Conservation (phyloP, 2,329 filamentous ascomycete species). For the Microsporum ferrugineum region DNA sequence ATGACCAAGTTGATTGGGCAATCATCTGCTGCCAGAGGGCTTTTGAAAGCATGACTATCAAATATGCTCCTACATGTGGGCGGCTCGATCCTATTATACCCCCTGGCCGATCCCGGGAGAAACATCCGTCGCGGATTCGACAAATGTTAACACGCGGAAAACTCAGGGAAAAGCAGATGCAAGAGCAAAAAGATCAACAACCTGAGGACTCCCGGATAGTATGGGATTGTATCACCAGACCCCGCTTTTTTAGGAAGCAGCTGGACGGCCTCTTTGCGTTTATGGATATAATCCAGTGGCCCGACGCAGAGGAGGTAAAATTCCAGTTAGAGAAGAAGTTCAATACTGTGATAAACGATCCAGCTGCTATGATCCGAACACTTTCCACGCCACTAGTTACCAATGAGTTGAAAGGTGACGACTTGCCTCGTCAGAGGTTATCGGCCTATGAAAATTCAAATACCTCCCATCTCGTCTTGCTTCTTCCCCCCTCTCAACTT, state of each 20-base stretch:
- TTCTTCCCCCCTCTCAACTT: constrained; percentile 13
- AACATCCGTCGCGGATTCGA: background rate
- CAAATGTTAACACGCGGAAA: constrained; percentile 4
- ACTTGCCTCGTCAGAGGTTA: background rate
- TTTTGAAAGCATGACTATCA: constrained; percentile 40
- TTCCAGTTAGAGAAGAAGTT: constrained; percentile 29
- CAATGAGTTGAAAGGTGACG: constrained; percentile 15
- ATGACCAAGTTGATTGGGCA: constrained; percentile 47
- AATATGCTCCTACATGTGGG: constrained; percentile 12
- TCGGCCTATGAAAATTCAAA: constrained; percentile 22
- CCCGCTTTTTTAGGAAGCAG: constrained; percentile 32
- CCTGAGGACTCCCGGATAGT: constrained; percentile 15
- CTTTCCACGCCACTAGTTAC: constrained; percentile 12
- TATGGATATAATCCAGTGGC: constrained; percentile 42
- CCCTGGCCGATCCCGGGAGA: background rate
- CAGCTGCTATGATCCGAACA: background rate
- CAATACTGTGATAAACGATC: constrained; percentile 14
- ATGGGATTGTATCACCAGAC: constrained; percentile 28
- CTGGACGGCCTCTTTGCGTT: constrained; percentile 42
- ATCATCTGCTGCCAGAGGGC: constrained; percentile 43
- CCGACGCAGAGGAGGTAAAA: constrained; percentile 31
- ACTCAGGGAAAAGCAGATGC: background rate
- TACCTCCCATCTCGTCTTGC: constrained; percentile 22
- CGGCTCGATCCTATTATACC: background rate
- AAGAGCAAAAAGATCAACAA: background rate